A percentile compares a stretch with the other conserved stretches of the same genome.
Evolutionary conservation across 2,329 filamentous ascomycete genomes (phyloP).

Genomic region (Cryphonectria japonica): DNA sequence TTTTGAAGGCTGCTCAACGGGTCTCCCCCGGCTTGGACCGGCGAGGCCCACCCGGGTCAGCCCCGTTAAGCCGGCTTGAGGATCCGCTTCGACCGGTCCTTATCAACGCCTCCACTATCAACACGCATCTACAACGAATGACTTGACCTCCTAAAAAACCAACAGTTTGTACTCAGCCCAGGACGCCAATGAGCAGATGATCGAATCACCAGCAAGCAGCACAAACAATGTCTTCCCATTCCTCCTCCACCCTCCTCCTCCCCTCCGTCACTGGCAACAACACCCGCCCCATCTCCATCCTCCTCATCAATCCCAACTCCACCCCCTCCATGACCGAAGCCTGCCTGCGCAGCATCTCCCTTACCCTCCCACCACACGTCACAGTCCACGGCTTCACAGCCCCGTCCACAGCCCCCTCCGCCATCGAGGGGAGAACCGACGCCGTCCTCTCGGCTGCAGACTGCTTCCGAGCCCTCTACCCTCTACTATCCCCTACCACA

Average conservation of each 20-base stretch:
- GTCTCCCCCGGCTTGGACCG: background rate
- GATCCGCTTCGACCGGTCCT: background rate
- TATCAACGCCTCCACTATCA: background rate
- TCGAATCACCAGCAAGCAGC: background rate
- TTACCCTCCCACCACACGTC: conserved; percentile 51
- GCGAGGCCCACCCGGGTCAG: background rate
- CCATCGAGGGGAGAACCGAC: conserved; percentile 55
- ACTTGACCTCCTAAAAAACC: background rate
- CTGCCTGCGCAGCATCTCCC: conserved; percentile 47
- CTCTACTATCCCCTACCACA: conserved; percentile 37
- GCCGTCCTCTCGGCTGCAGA: conserved; percentile 54
- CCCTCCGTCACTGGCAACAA: conserved; percentile 22
- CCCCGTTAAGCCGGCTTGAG: background rate
- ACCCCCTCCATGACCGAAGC: conserved; percentile 60
- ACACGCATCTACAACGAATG: background rate
- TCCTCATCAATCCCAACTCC: conserved; percentile 68
- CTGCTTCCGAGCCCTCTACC: conserved; percentile 48
- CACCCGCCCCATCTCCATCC: conserved; percentile 43
- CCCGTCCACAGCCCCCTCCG: conserved; percentile 51
- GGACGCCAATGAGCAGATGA: too few species aligned
- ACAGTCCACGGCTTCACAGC: conserved; percentile 55
- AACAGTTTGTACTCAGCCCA: background rate
- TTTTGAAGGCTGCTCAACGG: background rate
- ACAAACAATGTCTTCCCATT: background rate
- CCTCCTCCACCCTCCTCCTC: background rate